Evolutionary conservation across 116 monocot species (phyloP), one percentile per base, ranked within the genome.

Genomic region (Phalaenopsis hybrid): DNA sequence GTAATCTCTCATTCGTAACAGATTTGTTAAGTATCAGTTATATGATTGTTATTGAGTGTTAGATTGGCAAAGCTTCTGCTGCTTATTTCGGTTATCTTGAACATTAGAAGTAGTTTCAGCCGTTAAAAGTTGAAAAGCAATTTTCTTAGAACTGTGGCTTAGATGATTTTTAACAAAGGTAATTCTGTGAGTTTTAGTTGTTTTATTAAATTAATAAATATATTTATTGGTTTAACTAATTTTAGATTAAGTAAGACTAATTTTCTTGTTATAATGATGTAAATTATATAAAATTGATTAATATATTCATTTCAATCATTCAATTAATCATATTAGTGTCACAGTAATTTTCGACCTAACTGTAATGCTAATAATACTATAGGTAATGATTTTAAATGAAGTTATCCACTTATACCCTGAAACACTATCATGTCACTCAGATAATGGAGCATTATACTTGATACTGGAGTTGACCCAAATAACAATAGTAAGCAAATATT

Each of bases 1-100:
- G 99, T 99, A 61, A 92, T 84, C 61, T 69, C 21, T 21, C 51
- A 25, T 75, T 52, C 5, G 18, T 44, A 20, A 75, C 75, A 33
- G 41, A 17, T 17, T 5, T 7, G 18, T 18, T 45, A 75, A 75
- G 16, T 44, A 75, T 75, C 75, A 44, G 18, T 20, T 43, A 17
- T 61, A 21, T 61, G 8, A 61, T 61, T 61, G 10, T 61, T 61
- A 61, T 61, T 61, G 18, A 9, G 20, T 4, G 1, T 61, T 61
- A 3, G n/a, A 12, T 21, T 61, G 61, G 18, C 4, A 61, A n/a
- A 9, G 18, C 21, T 61, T 61, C 61, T n/a, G 61, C 20, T 61
- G 18, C 61, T 21, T 61, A 0, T 28, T 28, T 28, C 28, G 28
- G 28, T 28, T 28, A 28, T 28, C 28, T 28, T 28, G 28, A 28